phyloP scores from a whole-genome alignment of 495 filamentous ascomycete species.

The Penicillium angulare region DNA sequence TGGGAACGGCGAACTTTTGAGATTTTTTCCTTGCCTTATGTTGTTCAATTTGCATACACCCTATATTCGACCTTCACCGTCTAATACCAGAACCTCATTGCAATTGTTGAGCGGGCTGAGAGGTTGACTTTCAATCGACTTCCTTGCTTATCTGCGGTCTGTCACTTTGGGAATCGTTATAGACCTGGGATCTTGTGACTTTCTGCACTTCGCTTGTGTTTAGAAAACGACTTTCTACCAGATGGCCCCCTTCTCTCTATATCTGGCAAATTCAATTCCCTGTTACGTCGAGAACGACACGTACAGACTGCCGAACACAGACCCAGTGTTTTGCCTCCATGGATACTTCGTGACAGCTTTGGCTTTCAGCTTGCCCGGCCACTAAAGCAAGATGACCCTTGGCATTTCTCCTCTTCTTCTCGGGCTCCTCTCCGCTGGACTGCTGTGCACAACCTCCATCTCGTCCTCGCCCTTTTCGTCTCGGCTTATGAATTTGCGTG shows the following conservation, averaged over 20 bases:
- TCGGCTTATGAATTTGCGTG: slow-evolving; percentile 3
- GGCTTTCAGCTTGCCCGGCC: too few species aligned
- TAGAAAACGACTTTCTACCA: neutral
- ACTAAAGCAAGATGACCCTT: slow-evolving; percentile 1
- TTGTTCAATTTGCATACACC: slow-evolving; percentile 21
- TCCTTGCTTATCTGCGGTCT: neutral
- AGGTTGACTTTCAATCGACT: neutral
- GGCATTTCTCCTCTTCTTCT: slow-evolving; percentile 12
- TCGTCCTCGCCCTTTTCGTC: slow-evolving; percentile 5
- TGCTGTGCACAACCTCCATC: too few species aligned
- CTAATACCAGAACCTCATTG: slow-evolving; percentile 39
- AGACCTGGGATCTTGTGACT: neutral
- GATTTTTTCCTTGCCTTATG: slow-evolving; percentile 23
- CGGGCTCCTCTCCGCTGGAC: slow-evolving; percentile 6
- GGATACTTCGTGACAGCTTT: too few species aligned
- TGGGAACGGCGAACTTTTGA: slow-evolving; percentile 43
- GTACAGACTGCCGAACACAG: too few species aligned
- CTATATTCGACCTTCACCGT: slow-evolving; percentile 34
- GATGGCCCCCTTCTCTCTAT: too few species aligned
- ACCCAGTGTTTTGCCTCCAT: too few species aligned
- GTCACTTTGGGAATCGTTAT: neutral
- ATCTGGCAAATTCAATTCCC: too few species aligned
- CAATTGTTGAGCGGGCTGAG: slow-evolving; percentile 3
- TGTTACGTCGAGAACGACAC: too few species aligned
- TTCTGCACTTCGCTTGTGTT: too few species aligned